Evolutionary conservation across 169 alveolate species (phyloP), one percentile per base, ranked within the genome.

Genomic region (Plasmodium coatneyi): DNA sequence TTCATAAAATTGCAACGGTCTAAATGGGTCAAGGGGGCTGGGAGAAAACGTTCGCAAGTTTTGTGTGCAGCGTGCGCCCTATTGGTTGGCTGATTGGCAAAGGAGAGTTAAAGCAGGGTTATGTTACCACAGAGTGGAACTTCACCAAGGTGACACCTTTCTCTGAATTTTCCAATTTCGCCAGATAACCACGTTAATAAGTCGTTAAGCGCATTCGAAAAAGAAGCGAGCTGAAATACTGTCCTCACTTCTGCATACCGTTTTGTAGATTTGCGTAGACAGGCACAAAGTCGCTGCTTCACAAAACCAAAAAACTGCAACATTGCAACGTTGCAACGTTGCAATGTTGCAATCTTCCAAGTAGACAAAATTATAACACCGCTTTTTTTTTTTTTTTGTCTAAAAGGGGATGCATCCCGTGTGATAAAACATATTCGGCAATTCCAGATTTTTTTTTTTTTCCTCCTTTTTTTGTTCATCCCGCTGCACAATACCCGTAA

Each of bases 1-100:
- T 41, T 82, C 92, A 82, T 41, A 60, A 30, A 82, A 82, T 66
- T 82, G 28, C 46, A 82, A 36, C 76, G 66, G 39, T 36, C 16
- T 32, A 80, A 19, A 80, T 46, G 39, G 76, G 36, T 66, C 76
- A 66, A 66, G 6, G 19, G 16, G 76, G 76, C 41, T 66, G 5
- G 36, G 10, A 19, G 36, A 66, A 66, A 66, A 66, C 19, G 2
- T 25, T 66, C 36, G 36, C n/a, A 19, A 66, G 6, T 66, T 66
- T 66, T 19, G 76, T 22, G 16, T 66, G n/a, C 6, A 25, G 6
- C 76, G 76, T 60, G 30, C 32, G 30, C 34, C 74, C 25, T n/a
- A n/a, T n/a, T n/a, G 12, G n/a, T 60, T 60, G 74, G 74, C 25
- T 60, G 10, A 60, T 4, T 60, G 14, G 25, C 25, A n/a, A 60